Conservation (phyloP, 2,329 filamentous ascomycete genomes). For the Endocalyx cinctus region DNA sequence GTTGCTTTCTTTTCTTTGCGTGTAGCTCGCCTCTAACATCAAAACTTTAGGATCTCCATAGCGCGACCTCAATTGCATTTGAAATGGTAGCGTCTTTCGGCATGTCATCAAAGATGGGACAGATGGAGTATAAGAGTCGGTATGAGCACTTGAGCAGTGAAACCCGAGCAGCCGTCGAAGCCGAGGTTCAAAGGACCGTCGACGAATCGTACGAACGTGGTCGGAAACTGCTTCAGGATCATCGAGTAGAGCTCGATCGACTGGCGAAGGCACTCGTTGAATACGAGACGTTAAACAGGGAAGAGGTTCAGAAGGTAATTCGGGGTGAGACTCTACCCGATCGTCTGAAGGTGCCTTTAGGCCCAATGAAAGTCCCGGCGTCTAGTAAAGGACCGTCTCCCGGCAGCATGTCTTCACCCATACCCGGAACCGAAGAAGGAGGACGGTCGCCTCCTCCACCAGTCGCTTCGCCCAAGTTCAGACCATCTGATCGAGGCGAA, state of each 20-base stretch:
- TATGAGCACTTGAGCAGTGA: constrained; percentile 79
- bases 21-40: too few relatives aligned
- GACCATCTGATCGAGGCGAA: too few relatives aligned
- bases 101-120: constrained; percentile 84
- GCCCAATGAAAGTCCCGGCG: constrained; percentile 64
- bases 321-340: constrained; percentile 74
- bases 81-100: constrained; percentile 84
- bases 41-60: constrained; percentile 75
- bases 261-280: constrained; percentile 86
- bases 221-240: constrained; percentile 63
- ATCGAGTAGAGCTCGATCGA: constrained; percentile 79
- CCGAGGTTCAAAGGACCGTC: constrained; percentile 79
- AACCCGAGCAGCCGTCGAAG: constrained; percentile 82
- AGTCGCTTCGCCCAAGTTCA: too few relatives aligned
- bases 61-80: constrained; percentile 78
- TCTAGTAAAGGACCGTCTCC: constrained; percentile 19
- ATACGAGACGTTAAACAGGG: constrained; percentile 86
- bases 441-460: constrained; percentile 18
- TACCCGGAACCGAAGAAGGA: constrained; percentile 11
- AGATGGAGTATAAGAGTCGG: constrained; percentile 79
- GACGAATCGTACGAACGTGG: constrained; percentile 78
- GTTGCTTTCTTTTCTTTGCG: too few relatives aligned
- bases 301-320: constrained; percentile 87
- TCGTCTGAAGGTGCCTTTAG: constrained; percentile 56
- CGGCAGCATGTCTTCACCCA: constrained; percentile 14